Base-by-base conservation (phyloP, 768 basidiomycete genomes). In the Lentinula aciculospora region DNA sequence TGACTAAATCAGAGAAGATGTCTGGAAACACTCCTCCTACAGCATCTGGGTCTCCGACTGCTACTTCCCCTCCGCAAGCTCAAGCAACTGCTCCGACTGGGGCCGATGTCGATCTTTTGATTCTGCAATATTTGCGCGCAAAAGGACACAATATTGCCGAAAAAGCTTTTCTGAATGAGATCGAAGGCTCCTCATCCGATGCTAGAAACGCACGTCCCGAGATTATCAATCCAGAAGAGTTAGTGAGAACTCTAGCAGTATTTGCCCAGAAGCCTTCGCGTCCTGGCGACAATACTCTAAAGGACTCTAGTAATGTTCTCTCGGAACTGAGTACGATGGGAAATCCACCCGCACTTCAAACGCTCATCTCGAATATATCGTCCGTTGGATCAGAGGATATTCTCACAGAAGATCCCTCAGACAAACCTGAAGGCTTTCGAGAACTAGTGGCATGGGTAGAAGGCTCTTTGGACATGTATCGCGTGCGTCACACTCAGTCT, bases 361-460 rank as follows among this genome's bases (percentile, higher is more conserved):
- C 80, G 64, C 75, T 92, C 55, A 84, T 92, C 57, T 80, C 86
- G 15, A 90, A 84, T 65, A 83, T 92, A 61, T 87, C 86, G n/a
- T 74, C 82, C 32, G 83, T 89, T 40, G 90, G 89, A 13, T 85
- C 90, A 2, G 90, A 93, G 65, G 92, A 93, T 57, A 84, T 92
- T 34, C 74, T 94, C 28, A 84, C 86, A 13, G 74, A 85, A 9
- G 91, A 94, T 66, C 92, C 92, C 7, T 87, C 86, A 3, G 92
- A 94, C 68, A 89, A 88, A 63, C 86, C 90, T 42, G 88, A 90
- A 65, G 92, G 92, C 3, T 94, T 89, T 67, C 80, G 83, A 61
- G 92, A 94, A 66, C 77, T 94, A 31, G 91, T 93, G 68, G 80
- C 84, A 6, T 94, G 92, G 92, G 92, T 93, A 7, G 88, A 92